Evolutionary conservation across 2,329 filamentous ascomycete genomes (phyloP), one percentile per base, ranked within the genome.

Genomic region (Coleophoma eucalyptorum): DNA sequence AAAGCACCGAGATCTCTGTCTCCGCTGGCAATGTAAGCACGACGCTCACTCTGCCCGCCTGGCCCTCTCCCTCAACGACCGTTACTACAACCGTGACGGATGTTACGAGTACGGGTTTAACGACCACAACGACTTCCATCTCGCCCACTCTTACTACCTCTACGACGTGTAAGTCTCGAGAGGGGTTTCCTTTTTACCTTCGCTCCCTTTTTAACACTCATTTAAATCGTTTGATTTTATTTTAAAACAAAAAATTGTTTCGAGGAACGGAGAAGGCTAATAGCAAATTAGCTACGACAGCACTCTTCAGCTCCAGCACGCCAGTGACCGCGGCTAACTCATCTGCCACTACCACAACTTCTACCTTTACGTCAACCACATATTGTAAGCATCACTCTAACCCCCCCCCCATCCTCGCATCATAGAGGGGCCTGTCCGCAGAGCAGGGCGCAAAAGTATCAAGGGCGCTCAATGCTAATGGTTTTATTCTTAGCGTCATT

Each of bases 41-140:
- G 12, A 58, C 56, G 10, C 16, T 56, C 34, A 50, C 51, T 26
- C 57, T 61, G 7, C 56, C 55, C 21, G 56, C 51, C 31, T 62
- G 55, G 49, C 58, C 57, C 4, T 42, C 46, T 15, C 31, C 43
- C 5, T 26, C 19, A 20, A 31, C 41, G 1, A 37, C 13, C 10
- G 26, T 12, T 5, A 44, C 50, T 11, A 43, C 50, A 7, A 52
- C 50, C 8, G 8, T 42, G 10, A 43, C 50, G 13, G 4, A 12
- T 16, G 20, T 44, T 5, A 44, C 42, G 10, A 26, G 19, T 8
- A 32, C 42, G 19, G 42, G 42, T 16, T 10, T 44, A 44, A 44
- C 42, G 4, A 44, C 42, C 11, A 43, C 41, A 3, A 43, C 41
- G 12, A 44, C 42, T 5, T 44, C 12, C 19, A 6, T 32, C 21